Evolutionary conservation across 768 basidiomycete species (phyloP).

Genomic region (Podaxis sp.): DNA sequence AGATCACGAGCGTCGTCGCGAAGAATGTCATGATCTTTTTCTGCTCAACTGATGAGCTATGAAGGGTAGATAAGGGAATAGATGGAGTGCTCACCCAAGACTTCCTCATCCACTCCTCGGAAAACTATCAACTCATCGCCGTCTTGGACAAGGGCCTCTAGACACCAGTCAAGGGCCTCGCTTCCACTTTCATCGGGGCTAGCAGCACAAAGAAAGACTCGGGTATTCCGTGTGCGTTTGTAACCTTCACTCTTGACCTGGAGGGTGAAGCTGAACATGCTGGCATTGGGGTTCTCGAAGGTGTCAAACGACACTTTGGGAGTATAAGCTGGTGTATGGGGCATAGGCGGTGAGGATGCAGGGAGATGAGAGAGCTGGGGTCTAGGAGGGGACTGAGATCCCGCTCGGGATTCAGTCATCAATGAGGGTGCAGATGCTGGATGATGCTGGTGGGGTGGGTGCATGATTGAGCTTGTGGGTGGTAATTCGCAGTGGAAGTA

Average conservation of each 20-base stretch:
- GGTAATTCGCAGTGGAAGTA: conserved; percentile 12
- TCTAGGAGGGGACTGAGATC: conserved; percentile 19
- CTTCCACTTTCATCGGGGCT: conserved; percentile 85
- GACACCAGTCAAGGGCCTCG: conserved; percentile 90
- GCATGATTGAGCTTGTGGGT: conserved; percentile 12
- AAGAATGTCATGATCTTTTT: conserved; percentile 73
- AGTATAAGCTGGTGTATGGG: conserved; percentile 39
- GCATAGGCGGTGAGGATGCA: conserved; percentile 16
- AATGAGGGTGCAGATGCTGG: not conserved
- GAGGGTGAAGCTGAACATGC: conserved; percentile 87
- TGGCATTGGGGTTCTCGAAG: conserved; percentile 75
- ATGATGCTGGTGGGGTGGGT: not conserved
- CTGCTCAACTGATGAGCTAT: conserved; percentile 28
- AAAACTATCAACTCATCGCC: conserved; percentile 94
- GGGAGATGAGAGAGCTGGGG: conserved; percentile 3
- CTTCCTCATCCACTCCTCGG: conserved; percentile 86
- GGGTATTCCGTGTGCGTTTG: conserved; percentile 66
- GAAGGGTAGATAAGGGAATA: not conserved
- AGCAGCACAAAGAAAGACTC: conserved; percentile 88
- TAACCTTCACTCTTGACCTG: conserved; percentile 85
- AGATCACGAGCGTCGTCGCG: conserved; percentile 86
- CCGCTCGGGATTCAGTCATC: not conserved
- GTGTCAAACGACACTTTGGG: conserved; percentile 86
- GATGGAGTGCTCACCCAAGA: conserved; percentile 52
- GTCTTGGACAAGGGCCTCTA: conserved; percentile 80